Conservation (phyloP, 2,329 filamentous ascomycete species). For the Sporothrix inflata region DNA sequence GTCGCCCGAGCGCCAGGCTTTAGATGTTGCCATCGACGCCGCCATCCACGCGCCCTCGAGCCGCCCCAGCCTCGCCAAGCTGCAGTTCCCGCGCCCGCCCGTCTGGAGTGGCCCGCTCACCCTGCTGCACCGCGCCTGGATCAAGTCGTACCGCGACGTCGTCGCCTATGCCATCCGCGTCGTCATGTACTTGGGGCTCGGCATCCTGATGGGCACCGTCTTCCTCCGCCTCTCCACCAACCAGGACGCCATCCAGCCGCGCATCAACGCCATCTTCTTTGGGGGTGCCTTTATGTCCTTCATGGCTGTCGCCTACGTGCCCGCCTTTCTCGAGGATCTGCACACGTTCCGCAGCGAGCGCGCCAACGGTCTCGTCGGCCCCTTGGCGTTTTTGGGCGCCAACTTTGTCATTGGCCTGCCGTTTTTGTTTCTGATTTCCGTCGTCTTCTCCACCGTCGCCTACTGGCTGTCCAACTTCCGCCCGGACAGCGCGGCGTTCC, state of each 20-base stretch:
- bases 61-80: conserved; percentile 35
- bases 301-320: conserved; percentile 84
- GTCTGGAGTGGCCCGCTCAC: conserved; percentile 59
- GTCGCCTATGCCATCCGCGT: conserved; percentile 82
- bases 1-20: neutral
- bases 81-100: conserved; percentile 45
- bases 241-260: conserved; percentile 76
- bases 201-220: conserved; percentile 86
- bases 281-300: conserved; percentile 77
- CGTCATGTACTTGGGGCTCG: conserved; percentile 69
- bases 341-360: conserved; percentile 75
- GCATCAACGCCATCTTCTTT: conserved; percentile 79
- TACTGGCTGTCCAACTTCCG: conserved; percentile 83
- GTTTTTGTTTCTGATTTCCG: conserved; percentile 76
- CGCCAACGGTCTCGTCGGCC: conserved; percentile 78
- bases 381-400: conserved; percentile 70
- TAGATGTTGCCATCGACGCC: conserved; percentile 32
- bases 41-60: conserved; percentile 34
- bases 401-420: conserved; percentile 84
- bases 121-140: conserved; percentile 75
- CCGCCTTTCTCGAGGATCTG: conserved; percentile 79
- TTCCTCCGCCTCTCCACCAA: conserved; percentile 72
- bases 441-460: conserved; percentile 73
- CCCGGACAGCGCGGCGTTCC: conserved; percentile 67
- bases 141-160: conserved; percentile 83